Base-by-base conservation (phyloP, 441 rosid genomes). In the Iberis amara region DNA sequence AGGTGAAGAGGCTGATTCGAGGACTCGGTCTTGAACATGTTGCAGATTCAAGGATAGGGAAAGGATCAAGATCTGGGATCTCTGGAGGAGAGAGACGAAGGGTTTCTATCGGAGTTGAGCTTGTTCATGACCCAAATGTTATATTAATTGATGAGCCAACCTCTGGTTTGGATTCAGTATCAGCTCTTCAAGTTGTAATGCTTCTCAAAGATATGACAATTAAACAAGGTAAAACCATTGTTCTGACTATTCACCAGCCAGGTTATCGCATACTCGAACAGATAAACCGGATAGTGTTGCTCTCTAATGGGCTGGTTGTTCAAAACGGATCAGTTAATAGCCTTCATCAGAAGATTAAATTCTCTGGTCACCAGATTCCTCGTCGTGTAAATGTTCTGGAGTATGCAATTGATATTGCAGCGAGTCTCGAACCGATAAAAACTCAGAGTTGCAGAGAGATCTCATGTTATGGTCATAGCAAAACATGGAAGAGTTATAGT, bases 21-120 rank as follows among this genome's bases (percentile, higher is more conserved):
- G 86, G 86, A 57, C 94, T 89, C 35, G 95, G 90, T 38, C 64
- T 89, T 13, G 80, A 76, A 21, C 82, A 69, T 39, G 81, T 82
- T 7, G 72, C 81, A 0, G 55, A 47, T 43, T 72, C 88, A 9
- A 82, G 83, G 57, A 70, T 86, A 4, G 83, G 95, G 9, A 75
- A 59, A 13, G 84, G 80, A 64, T 76, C 86, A 40, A 65, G 73
- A 11, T 42, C 57, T 38, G 94, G 97, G 6, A 73, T 89, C 71
- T 89, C 95, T 0, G 97, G 95, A 0, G 97, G 97, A 0, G 95
- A 89, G 61, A 82, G 84, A 68, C 77, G 95, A 31, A 68, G 95
- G 45, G 95, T 82, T 61, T 89, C 97, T 0, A 79, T 89, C 33
- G 97, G 91, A 55, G 89, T 86, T 57, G 97, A 89, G 52, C 68